phyloP scores from a whole-genome alignment of 192 early-diverging fungal genomes.

The Phycomyces nitens region DNA sequence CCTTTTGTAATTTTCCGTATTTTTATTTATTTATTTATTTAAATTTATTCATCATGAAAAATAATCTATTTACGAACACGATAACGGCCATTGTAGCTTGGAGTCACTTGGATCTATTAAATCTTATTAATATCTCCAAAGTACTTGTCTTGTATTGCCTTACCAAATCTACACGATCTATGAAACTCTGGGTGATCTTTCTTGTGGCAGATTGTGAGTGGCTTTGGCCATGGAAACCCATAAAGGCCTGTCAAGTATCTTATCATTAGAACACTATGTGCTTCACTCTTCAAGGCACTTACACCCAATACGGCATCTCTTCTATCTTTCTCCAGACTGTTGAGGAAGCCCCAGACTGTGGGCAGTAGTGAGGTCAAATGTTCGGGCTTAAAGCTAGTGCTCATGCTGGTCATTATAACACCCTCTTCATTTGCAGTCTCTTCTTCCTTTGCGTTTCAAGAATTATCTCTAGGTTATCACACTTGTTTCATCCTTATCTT shows the following conservation, averaged over 20 bases:
- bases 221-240: constrained; percentile 23
- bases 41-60: too few species aligned
- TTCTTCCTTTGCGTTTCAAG: not conserved
- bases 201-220: constrained; percentile 35
- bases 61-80: not conserved
- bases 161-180: constrained; percentile 30
- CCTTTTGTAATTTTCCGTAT: too few species aligned
- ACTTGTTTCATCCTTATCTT: too few species aligned
- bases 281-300: not conserved
- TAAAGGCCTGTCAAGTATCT: constrained; percentile 19
- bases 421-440: not conserved
- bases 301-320: constrained; percentile 29
- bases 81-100: constrained; percentile 31
- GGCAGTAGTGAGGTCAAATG: constrained; percentile 45
- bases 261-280: too few species aligned
- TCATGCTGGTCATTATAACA: constrained; percentile 30
- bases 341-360: constrained; percentile 51
- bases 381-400: constrained; percentile 39
- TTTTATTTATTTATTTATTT: too few species aligned
- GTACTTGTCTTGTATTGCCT: not conserved
- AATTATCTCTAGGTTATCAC: not conserved
- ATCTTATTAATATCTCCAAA: too few species aligned
- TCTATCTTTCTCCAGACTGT: constrained; percentile 36
- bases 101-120: constrained; percentile 40
- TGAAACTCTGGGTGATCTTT: constrained; percentile 25